phyloP scores from a whole-genome alignment of 306 rosid species.

The Quercus variabilis region DNA sequence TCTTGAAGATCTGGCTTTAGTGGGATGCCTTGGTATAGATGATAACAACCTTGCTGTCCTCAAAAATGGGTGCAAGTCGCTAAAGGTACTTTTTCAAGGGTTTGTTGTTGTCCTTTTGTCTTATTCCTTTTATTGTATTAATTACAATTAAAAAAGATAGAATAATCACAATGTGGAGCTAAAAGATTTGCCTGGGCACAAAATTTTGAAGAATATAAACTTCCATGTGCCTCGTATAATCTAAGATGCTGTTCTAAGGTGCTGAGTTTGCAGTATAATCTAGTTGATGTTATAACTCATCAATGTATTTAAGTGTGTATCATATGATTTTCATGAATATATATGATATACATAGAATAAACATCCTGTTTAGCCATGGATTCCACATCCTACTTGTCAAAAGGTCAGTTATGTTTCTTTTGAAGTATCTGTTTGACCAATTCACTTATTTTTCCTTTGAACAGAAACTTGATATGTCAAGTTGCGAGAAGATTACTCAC shows the following conservation, averaged over 20 bases:
- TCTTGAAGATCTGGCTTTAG: slow-evolving; percentile 83
- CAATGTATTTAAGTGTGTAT: neutral
- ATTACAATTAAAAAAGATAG: neutral
- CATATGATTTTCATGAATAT: neutral
- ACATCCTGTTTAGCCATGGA: neutral
- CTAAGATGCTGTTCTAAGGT: neutral
- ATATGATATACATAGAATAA: neutral
- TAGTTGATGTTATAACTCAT: neutral
- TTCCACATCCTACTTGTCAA: neutral
- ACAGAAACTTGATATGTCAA: slow-evolving; percentile 87
- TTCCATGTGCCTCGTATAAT: neutral
- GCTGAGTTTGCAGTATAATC: neutral
- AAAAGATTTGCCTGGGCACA: neutral
- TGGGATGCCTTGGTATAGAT: slow-evolving; percentile 86
- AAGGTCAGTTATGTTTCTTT: slow-evolving; percentile 6
- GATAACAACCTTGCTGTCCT: slow-evolving; percentile 59
- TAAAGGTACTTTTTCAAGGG: slow-evolving; percentile 56
- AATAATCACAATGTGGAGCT: neutral
- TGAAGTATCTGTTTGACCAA: slow-evolving; percentile 15
- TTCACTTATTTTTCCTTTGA: slow-evolving; percentile 13
- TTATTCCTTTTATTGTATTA: neutral
- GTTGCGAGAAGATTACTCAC: slow-evolving; percentile 71
- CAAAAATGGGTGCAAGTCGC: slow-evolving; percentile 65
- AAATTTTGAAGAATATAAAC: neutral
- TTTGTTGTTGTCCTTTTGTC: slow-evolving; percentile 18